These are phyloP conservation scores for Leccinum uliginosum DNA, from an alignment of 768 basidiomycete species.

Conservation along the genomic window DNA sequence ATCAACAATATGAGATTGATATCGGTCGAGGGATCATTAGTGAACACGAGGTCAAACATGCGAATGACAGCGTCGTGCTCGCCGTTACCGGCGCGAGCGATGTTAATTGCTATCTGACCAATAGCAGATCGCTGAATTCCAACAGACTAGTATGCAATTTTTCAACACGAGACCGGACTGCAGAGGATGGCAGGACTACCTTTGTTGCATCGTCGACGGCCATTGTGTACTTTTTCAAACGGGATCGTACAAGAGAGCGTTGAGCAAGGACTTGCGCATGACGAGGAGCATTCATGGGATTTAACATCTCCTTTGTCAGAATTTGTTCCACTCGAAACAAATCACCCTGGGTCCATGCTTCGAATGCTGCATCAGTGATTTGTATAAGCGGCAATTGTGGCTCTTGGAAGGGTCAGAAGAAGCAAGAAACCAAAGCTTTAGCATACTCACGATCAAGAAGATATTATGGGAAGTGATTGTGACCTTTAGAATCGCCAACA, in stretches of 20 bases:
- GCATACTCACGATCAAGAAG: neutral
- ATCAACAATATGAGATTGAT: neutral
- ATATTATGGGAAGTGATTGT: neutral
- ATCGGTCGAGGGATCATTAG: neutral
- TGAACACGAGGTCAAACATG: neutral
- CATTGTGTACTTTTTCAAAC: neutral
- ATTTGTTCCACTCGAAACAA: neutral
- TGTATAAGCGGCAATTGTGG: neutral
- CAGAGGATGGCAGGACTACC: neutral
- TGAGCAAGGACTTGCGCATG: neutral
- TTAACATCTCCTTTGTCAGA: neutral
- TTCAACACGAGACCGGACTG: neutral
- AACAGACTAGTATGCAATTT: neutral
- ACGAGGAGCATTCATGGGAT: neutral
- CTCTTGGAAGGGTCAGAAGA: neutral
- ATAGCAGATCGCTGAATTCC: neutral
- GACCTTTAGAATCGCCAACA: neutral
- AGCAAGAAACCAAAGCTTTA: neutral
- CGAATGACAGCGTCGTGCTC: neutral
- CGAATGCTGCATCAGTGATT: neutral
- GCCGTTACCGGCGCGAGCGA: neutral
- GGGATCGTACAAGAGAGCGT: neutral
- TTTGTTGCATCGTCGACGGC: neutral
- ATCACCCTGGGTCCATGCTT: neutral
- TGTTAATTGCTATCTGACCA: neutral